These are phyloP conservation scores for Taphrina pruni DNA, from an alignment of 1,139 yeast genomes.

Conservation along the genomic window DNA sequence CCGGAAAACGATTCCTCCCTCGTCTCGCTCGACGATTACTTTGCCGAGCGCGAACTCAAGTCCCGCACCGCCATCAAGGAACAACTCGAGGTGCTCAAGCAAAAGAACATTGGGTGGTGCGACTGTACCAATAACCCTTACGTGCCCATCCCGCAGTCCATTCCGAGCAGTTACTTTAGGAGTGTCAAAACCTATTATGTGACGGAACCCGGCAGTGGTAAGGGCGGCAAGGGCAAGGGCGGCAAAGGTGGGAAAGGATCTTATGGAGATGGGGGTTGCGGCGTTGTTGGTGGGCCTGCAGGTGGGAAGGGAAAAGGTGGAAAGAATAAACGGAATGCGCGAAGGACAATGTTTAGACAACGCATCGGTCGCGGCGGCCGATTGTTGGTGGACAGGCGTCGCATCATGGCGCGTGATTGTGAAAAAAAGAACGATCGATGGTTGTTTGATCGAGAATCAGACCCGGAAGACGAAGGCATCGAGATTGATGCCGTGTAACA, in stretches of 20 bases:
- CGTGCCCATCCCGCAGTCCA: slow-evolving; percentile 71
- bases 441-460: slow-evolving; percentile 33
- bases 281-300: slow-evolving; percentile 44
- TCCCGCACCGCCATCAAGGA: slow-evolving; percentile 82
- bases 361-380: slow-evolving; percentile 77
- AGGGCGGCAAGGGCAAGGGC: slow-evolving; percentile 46
- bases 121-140: slow-evolving; percentile 85
- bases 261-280: slow-evolving; percentile 44
- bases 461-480: slow-evolving; percentile 40
- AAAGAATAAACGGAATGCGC: slow-evolving; percentile 46
- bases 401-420: slow-evolving; percentile 2
- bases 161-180: slow-evolving; percentile 53
- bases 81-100: slow-evolving; percentile 73
- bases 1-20: slow-evolving; percentile 53
- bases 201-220: slow-evolving; percentile 7
- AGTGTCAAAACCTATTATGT: slow-evolving; percentile 26
- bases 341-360: slow-evolving; percentile 63
- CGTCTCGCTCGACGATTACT: slow-evolving; percentile 76
- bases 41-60: slow-evolving; percentile 76
- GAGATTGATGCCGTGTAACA: slow-evolving; percentile 32
- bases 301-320: slow-evolving; percentile 49
- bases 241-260: slow-evolving; percentile 42
- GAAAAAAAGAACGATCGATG: slow-evolving; percentile 21
- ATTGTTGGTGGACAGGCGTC: slow-evolving; percentile 70
- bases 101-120: slow-evolving; percentile 73